Evolutionary conservation across 306 rosid genomes (phyloP).

Genomic region (Cucurbita moschata): DNA sequence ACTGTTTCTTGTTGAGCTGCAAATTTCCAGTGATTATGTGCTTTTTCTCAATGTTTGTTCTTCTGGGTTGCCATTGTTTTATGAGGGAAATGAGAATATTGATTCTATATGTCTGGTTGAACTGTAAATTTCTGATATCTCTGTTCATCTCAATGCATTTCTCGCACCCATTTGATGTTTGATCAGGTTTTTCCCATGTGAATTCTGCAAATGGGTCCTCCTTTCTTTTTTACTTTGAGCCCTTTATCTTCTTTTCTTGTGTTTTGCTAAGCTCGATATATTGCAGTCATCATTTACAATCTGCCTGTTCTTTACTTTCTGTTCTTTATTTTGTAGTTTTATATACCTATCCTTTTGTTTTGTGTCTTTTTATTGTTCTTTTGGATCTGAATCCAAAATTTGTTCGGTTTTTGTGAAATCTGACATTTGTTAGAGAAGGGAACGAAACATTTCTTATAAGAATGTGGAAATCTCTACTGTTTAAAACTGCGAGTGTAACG

Average conservation of each 20-base stretch:
- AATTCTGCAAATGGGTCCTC: conserved; percentile 1
- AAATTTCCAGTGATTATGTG: background rate
- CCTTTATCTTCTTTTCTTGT: conserved; percentile 8
- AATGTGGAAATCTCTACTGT: no score
- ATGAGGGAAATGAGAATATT: background rate
- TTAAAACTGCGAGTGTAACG: no score
- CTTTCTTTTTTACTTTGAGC: background rate
- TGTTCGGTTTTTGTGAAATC: background rate
- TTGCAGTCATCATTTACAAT: conserved; percentile 3
- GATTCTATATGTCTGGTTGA: background rate
- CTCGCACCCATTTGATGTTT: background rate
- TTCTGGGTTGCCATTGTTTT: background rate
- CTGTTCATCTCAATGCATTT: background rate
- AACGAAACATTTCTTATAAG: no score
- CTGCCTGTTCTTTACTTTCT: conserved; percentile 4
- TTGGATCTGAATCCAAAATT: background rate
- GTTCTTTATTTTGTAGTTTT: background rate
- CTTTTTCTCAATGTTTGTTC: background rate
- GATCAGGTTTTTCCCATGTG: conserved; percentile 1
- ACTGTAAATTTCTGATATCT: background rate
- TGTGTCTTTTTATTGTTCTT: background rate
- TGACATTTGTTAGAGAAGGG: no score
- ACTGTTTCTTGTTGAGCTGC: background rate
- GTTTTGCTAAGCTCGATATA: background rate
- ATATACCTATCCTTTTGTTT: background rate